phyloP scores from a whole-genome alignment of 192 early-diverging fungal species.

The Linnemannia exigua region DNA sequence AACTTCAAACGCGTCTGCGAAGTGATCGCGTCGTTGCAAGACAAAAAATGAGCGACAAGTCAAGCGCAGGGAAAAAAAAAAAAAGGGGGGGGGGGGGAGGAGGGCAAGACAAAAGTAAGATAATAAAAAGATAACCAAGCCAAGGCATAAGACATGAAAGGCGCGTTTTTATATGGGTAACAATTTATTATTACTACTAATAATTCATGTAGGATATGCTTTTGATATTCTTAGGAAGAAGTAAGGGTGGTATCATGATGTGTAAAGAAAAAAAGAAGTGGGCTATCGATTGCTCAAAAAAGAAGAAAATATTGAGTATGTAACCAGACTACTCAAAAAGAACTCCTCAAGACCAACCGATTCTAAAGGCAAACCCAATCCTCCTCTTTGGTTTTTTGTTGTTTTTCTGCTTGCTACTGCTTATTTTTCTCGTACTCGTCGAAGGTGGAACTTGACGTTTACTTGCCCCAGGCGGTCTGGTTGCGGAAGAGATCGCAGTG shows the following conservation, averaged over 20 bases:
- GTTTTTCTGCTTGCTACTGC: neutral
- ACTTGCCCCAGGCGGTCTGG: conserved; percentile 50
- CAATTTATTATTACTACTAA: conserved; percentile 2
- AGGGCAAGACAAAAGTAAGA: neutral
- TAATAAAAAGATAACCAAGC: neutral
- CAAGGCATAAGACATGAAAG: neutral
- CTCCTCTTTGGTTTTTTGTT: neutral
- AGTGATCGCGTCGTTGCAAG: neutral
- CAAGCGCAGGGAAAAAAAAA: neutral
- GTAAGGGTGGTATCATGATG: neutral
- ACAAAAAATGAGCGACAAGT: neutral
- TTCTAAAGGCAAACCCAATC: neutral
- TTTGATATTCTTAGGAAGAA: neutral
- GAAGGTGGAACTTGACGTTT: neutral
- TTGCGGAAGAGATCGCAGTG: conserved; percentile 50
- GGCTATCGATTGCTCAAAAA: neutral
- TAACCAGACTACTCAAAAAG: conserved; percentile 14
- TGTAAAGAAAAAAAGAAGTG: neutral
- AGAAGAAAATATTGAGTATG: neutral
- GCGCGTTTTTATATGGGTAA: neutral
- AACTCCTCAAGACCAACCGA: neutral
- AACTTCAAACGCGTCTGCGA: conserved; percentile 2
- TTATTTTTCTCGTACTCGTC: neutral
- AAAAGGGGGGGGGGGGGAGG: neutral
- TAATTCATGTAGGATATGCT: conserved; percentile 6